Conservation (phyloP, 768 basidiomycete species). For the Suillus bovinus region DNA sequence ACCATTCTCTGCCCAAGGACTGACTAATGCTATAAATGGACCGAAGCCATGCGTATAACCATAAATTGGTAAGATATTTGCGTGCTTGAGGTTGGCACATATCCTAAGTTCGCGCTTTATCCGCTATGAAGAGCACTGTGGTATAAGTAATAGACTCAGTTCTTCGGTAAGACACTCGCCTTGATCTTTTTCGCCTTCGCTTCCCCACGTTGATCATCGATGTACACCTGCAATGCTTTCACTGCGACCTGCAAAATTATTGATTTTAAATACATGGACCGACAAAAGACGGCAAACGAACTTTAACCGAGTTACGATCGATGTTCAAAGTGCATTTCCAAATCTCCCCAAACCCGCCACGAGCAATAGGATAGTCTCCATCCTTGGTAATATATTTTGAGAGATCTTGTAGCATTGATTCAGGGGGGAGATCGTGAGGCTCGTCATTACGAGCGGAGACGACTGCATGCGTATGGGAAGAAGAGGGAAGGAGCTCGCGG, state of each 20-base stretch:
- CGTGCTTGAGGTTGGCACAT: conserved; percentile 30
- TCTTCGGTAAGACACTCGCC: background rate
- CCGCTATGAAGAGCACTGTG: conserved; percentile 16
- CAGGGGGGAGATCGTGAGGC: background rate
- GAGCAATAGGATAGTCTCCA: background rate
- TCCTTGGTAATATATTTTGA: background rate
- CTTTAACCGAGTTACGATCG: background rate
- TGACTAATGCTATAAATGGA: conserved; percentile 32
- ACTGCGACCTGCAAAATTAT: conserved; percentile 1
- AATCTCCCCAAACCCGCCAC: conserved; percentile 3
- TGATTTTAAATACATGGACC: background rate
- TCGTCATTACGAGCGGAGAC: background rate
- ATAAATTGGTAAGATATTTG: conserved; percentile 28
- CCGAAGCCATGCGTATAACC: conserved; percentile 33
- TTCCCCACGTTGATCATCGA: background rate
- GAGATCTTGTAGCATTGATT: background rate
- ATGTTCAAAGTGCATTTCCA: conserved; percentile 1
- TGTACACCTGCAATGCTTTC: conserved; percentile 1
- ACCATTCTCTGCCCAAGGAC: conserved; percentile 35
- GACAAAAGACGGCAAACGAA: background rate
- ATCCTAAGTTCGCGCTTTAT: conserved; percentile 19
- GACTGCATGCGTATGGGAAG: background rate
- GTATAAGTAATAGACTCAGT: background rate
- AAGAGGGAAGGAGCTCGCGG: background rate
- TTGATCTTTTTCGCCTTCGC: conserved; percentile 8